A percentile compares a stretch with the other conserved stretches of the same genome.
Evolutionary conservation across 306 rosid species (phyloP).

Genomic region (Castanea sativa): DNA sequence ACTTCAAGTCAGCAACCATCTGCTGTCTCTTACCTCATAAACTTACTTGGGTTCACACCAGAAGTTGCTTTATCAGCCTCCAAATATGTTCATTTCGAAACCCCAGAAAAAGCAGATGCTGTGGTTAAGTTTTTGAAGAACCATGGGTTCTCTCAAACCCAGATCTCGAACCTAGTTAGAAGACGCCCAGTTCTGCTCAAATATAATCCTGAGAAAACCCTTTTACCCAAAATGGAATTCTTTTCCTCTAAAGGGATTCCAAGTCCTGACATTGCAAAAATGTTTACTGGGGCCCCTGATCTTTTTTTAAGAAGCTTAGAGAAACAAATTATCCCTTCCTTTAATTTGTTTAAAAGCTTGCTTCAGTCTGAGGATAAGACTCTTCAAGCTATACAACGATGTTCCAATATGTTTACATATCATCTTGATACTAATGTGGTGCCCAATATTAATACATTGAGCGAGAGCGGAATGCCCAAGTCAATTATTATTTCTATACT

Average conservation of each 20-base stretch:
- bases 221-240: conserved; percentile 36
- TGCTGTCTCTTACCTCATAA: conserved; percentile 36
- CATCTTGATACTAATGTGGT: not conserved
- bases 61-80: conserved; percentile 35
- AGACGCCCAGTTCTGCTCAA: not conserved
- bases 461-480: conserved; percentile 15
- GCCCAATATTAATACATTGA: not conserved
- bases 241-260: conserved; percentile 36
- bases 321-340: conserved; percentile 23
- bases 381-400: not conserved
- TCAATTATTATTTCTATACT: not conserved
- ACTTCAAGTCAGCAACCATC: conserved; percentile 13
- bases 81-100: conserved; percentile 8
- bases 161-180: conserved; percentile 4
- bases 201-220: conserved; percentile 2
- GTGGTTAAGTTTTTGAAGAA: conserved; percentile 12
- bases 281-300: not conserved
- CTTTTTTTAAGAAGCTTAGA: conserved; percentile 22
- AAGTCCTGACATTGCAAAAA: conserved; percentile 16
- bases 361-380: conserved; percentile 21
- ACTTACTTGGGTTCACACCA: conserved; percentile 26
- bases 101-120: conserved; percentile 27
- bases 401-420: not conserved
- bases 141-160: conserved; percentile 21
- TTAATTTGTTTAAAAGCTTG: conserved; percentile 12